Evolutionary conservation across 768 basidiomycete genomes (phyloP), one percentile per base, ranked within the genome.

Genomic region (Leccinellum luteum): DNA sequence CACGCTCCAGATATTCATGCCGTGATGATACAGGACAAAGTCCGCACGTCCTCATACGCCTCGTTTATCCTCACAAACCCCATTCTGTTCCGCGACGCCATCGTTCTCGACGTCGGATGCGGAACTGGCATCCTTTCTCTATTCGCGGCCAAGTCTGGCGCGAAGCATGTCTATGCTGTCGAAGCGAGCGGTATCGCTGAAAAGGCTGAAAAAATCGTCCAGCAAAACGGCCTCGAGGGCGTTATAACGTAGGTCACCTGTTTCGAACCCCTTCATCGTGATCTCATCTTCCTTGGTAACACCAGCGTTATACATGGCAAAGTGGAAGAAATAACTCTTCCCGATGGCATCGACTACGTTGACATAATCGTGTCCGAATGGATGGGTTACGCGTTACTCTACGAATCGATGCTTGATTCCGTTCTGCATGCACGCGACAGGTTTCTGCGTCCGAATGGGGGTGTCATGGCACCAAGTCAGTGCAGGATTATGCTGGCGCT

Each of bases 351-450:
- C 50, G 76, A 81, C 10, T 78, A 91, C 52, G 96, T 98, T 23
- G 96, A 99, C 70, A 83, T 99, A 58, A 94, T 99, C 71, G 78
- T 98, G 51, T 95, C 93, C 4, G 96, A 99, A 73, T 98, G 96
- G 96, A 98, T 98, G 96, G 94, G 87, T 15, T 93, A 92, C 66
- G 88, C 87, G 1, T 77, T 93, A 23, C 81, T 98, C 21, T 98
- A 98, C 72, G 96, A 99, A 73, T 92, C 90, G 44, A 98, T 99
- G 96, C 82, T 98, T 32, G 96, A 98, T 72, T 96, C 94, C 2
- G 96, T 99, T 17, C 77, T 99, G 19, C 75, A 78, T 59, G 96
- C 96, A 0, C 82, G 96, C 17, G 94, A 98, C 71, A 81, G 88
- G 21, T 98, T 93, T 75, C 78, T 98, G 31, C 77, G 78, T 49